A percentile compares a stretch with the other conserved stretches of the same genome.
Evolutionary conservation across 768 basidiomycete genomes (phyloP).

Genomic region (Pulveroboletus ravenelii): DNA sequence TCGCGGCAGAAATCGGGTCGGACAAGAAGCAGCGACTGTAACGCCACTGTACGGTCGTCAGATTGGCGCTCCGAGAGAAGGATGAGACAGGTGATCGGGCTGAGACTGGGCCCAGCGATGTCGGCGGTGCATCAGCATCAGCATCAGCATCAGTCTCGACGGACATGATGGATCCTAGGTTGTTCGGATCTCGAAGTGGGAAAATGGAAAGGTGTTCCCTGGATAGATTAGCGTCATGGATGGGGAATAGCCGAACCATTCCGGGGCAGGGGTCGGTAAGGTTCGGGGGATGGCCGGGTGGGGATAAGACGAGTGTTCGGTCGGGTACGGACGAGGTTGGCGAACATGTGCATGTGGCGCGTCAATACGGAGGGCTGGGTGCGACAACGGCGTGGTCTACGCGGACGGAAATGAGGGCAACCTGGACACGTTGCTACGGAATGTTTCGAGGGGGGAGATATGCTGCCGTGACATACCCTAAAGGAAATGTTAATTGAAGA

Average conservation of each 20-base stretch:
- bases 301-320: conserved; percentile 9
- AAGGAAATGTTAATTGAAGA: conserved; percentile 17
- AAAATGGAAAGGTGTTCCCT: conserved; percentile 6
- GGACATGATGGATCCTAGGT: conserved; percentile 8
- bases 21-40: not conserved
- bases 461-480: conserved; percentile 10
- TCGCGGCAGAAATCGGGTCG: conserved; percentile 4
- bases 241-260: conserved; percentile 11
- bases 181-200: conserved; percentile 11
- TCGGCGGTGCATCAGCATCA: not conserved
- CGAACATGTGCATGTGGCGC: conserved; percentile 19
- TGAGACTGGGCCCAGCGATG: not conserved
- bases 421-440: not conserved
- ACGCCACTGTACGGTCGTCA: conserved; percentile 4
- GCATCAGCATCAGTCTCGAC: not conserved
- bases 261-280: conserved; percentile 8
- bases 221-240: not conserved
- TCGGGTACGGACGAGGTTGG: conserved; percentile 6
- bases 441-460: conserved; percentile 7
- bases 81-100: not conserved
- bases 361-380: conserved; percentile 1
- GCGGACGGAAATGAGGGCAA: conserved; percentile 15
- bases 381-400: conserved; percentile 13
- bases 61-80: not conserved
- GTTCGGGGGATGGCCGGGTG: conserved; percentile 5